phyloP scores from a whole-genome alignment of 2,329 filamentous ascomycete genomes.

The Amesomyces nigricolor region DNA sequence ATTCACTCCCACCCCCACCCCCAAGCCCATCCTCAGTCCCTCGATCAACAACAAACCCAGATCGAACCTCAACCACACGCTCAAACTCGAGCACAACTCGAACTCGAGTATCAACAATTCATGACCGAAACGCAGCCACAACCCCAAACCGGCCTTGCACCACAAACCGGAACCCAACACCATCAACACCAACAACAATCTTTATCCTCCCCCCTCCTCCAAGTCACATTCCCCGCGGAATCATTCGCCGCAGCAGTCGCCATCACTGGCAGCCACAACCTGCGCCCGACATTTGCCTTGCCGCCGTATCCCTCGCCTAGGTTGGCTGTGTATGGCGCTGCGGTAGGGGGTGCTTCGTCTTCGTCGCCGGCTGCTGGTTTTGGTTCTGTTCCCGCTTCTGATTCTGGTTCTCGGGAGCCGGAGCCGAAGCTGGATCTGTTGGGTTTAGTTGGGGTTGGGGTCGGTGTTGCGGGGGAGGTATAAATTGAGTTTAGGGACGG shows the following conservation, averaged over 20 bases:
- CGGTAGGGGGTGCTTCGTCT: no score
- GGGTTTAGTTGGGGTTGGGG: no score
- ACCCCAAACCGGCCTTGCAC: neutral
- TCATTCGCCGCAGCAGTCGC: slow-evolving; percentile 7
- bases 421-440: no score
- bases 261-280: slow-evolving; percentile 5
- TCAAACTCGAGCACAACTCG: neutral
- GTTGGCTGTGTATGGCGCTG: neutral
- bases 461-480: no score
- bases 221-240: neutral
- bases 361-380: no score
- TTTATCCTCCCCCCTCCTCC: neutral
- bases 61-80: neutral
- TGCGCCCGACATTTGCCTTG: neutral
- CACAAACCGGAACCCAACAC: no score
- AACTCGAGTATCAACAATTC: no score
- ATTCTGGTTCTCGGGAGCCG: no score
- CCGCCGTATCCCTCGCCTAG: neutral
- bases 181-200: neutral
- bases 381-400: no score
- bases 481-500: no score
- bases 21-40: neutral
- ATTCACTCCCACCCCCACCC: neutral
- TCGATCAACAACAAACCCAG: neutral
- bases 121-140: neutral